These are phyloP conservation scores for Epichloe festucae DNA, from an alignment of 2,329 filamentous ascomycete species.

Conservation along the genomic window DNA sequence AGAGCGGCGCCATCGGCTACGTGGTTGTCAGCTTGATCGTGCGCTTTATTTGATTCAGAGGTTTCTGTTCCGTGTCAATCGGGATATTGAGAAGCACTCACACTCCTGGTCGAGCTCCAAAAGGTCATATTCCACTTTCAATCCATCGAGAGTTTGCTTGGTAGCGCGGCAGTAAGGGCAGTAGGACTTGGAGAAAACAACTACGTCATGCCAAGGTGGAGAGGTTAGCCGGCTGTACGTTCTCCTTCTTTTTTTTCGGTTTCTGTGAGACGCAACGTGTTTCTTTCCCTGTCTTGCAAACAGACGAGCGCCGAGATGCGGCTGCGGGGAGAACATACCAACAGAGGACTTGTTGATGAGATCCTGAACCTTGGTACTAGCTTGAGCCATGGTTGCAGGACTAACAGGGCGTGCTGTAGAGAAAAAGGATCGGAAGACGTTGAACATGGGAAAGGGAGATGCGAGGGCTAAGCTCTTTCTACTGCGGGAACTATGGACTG, in stretches of 20 bases:
- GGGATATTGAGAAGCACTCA: constrained; percentile 34
- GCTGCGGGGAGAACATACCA: constrained; percentile 36
- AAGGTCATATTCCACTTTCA: constrained; percentile 58
- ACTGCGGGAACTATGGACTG: background rate
- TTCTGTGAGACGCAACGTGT: too few relatives aligned
- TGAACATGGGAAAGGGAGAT: constrained; percentile 29
- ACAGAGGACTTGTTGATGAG: constrained; percentile 86
- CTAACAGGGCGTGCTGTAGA: constrained; percentile 29
- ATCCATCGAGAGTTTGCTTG: constrained; percentile 59
- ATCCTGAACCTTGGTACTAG: constrained; percentile 68
- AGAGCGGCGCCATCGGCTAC: constrained; percentile 70
- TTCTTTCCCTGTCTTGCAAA: background rate
- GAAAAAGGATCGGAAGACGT: constrained; percentile 63
- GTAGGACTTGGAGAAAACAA: constrained; percentile 94
- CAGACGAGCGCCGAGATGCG: too few relatives aligned
- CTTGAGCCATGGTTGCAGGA: constrained; percentile 65
- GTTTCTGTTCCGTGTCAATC: too few relatives aligned
- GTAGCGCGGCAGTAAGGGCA: constrained; percentile 82
- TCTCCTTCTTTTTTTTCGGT: background rate
- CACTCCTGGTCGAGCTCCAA: constrained; percentile 68
- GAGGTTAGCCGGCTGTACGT: background rate
- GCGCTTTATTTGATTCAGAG: background rate
- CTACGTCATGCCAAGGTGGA: constrained; percentile 24
- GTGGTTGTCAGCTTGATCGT: background rate
- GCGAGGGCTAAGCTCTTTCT: background rate